Evolutionary conservation across 306 rosid species (phyloP).

Genomic region (Castanea sativa): DNA sequence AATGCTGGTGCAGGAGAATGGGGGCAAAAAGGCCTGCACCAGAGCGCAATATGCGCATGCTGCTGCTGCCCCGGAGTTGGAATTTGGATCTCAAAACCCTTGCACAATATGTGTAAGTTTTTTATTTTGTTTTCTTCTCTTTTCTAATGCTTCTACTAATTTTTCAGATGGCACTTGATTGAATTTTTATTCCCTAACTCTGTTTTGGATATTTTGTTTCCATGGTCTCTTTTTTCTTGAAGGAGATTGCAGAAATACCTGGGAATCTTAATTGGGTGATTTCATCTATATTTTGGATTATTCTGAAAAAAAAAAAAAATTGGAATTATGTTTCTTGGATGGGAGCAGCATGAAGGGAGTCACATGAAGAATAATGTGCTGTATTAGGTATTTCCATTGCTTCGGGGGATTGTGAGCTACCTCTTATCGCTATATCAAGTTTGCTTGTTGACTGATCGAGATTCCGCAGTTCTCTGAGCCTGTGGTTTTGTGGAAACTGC

Average conservation of each 20-base stretch:
- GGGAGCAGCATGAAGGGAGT: neutral
- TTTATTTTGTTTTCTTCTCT: neutral
- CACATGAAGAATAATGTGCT: slow-evolving; percentile 5
- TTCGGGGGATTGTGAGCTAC: neutral
- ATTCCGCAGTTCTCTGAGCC: neutral
- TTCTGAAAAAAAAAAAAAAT: too few relatives aligned
- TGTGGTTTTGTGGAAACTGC: neutral
- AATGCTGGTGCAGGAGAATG: slow-evolving; percentile 39
- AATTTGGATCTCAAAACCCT: neutral
- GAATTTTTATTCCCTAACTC: neutral
- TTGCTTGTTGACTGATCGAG: neutral
- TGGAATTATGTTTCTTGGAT: too few relatives aligned
- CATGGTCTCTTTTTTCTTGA: neutral
- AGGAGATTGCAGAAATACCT: slow-evolving; percentile 9
- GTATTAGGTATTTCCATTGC: neutral
- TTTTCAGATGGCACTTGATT: neutral
- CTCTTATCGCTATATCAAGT: neutral
- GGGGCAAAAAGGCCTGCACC: slow-evolving; percentile 39
- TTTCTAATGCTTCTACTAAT: neutral
- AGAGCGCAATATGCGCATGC: slow-evolving; percentile 18
- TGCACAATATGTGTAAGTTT: slow-evolving; percentile 23
- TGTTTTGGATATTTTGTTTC: neutral
- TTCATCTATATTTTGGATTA: neutral
- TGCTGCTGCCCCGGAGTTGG: slow-evolving; percentile 7
- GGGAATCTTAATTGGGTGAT: slow-evolving; percentile 7